Base-by-base conservation (phyloP, 306 rosid genomes). In the Sicyos baderoa region DNA sequence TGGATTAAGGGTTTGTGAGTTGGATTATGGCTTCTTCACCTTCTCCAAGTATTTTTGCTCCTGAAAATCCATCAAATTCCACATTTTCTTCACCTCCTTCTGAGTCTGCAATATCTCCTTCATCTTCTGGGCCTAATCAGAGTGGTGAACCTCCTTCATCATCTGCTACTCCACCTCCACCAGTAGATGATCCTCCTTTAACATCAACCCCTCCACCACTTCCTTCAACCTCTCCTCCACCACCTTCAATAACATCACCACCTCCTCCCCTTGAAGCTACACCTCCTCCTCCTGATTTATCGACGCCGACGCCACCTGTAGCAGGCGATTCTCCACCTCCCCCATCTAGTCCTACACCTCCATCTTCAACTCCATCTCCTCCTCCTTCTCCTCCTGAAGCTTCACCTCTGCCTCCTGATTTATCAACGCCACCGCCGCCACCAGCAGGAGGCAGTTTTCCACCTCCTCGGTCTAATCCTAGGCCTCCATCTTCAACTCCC, bases 41-140 rank as follows among this genome's bases (percentile, higher is more conserved):
- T 74, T 79, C 96, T 54, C 95, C 97, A 18, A 84, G 75, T 80
- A 78, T 86, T 79, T 80, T 89, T 18, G 88, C 96, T 54, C 71
- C 84, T 58, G 88, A 84, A 19, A 69, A 76, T 74, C 82, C 98
- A 53, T 89, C 94, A n/a, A 40, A 79, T 37, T 63, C 74, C 8
- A 6, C 79, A 75, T 69, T 81, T 77, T 54, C 54, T 74, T 71
- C 79, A 72, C 72, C 81, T 49, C 76, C 86, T 73, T 60, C 60
- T 44, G 60, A 54, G 45, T 8, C 79, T 53, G 55, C 55, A 23
- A 22, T n/a, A 17, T 47, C 21, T 47, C 53, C 81, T 14, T 55
- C 88, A 71, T 70, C 82, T 29, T 70, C 85, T 49, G 59, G 57
- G 7, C 71, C 82, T 52, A 54, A 66, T 74, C 75, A 72, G 52